Percentiles rank a stretch among this genome's conserved stretches.
phyloP scores from a whole-genome alignment of 345 rosid genomes.

The Pistacia atlantica region DNA sequence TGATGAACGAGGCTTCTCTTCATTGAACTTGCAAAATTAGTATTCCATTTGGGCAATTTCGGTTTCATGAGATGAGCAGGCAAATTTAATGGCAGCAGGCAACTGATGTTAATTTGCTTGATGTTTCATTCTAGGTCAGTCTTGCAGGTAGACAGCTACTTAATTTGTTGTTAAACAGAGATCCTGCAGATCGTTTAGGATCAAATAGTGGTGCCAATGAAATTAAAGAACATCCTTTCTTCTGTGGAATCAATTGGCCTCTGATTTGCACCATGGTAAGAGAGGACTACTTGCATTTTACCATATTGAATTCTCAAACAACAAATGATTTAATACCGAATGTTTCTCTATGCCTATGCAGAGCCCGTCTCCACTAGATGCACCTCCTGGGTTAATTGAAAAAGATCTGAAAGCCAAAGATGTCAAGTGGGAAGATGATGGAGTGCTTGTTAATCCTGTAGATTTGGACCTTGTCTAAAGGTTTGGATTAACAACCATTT shows the following conservation, averaged over 20 bases:
- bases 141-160: constrained; percentile 82
- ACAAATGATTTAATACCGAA: neutral
- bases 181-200: constrained; percentile 79
- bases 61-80: no score
- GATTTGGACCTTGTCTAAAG: constrained; percentile 36
- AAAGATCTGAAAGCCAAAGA: constrained; percentile 68
- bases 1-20: no score
- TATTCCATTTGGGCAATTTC: no score
- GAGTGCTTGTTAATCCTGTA: constrained; percentile 43
- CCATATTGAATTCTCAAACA: neutral
- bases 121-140: constrained; percentile 65
- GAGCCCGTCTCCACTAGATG: constrained; percentile 77
- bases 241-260: constrained; percentile 90
- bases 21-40: no score
- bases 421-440: constrained; percentile 82
- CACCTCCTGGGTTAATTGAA: constrained; percentile 50
- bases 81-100: neutral
- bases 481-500: constrained; percentile 1
- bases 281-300: constrained; percentile 6
- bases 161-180: constrained; percentile 65
- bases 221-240: constrained; percentile 89
- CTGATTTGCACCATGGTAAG: constrained; percentile 83
- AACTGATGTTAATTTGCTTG: constrained; percentile 3
- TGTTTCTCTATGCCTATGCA: constrained; percentile 31
- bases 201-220: constrained; percentile 78